Percentiles rank a stretch among this genome's conserved stretches.
Evolutionary conservation across 495 filamentous ascomycete genomes (phyloP).

Genomic region (Aspergillus asperescens): DNA sequence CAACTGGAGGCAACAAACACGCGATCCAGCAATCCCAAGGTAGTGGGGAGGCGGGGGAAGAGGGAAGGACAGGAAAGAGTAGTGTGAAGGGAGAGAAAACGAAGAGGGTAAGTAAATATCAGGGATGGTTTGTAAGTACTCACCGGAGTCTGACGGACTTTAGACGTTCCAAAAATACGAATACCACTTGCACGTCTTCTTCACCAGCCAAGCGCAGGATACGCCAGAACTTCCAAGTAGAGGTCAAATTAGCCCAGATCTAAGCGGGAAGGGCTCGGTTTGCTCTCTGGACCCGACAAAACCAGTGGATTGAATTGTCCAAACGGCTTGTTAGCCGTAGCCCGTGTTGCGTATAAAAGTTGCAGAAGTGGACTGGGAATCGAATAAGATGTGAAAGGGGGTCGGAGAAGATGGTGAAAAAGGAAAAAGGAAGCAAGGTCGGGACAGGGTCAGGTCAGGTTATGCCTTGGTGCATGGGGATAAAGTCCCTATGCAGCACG

Average conservation of each 20-base stretch:
- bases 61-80: neutral
- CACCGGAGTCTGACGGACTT: slow-evolving; percentile 14
- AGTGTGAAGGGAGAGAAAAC: slow-evolving; percentile 6
- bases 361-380: slow-evolving; percentile 7
- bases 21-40: slow-evolving; percentile 7
- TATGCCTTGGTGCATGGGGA: slow-evolving; percentile 1
- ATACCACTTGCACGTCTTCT: slow-evolving; percentile 11
- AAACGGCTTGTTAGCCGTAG: slow-evolving; percentile 15
- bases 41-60: neutral
- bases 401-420: neutral
- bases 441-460: slow-evolving; percentile 12
- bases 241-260: slow-evolving; percentile 16
- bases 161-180: slow-evolving; percentile 14
- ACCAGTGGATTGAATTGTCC: slow-evolving; percentile 10
- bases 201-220: slow-evolving; percentile 3
- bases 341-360: slow-evolving; percentile 11
- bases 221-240: slow-evolving; percentile 2
- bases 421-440: slow-evolving; percentile 8
- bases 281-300: slow-evolving; percentile 2
- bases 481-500: slow-evolving; percentile 11
- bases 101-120: slow-evolving; percentile 8
- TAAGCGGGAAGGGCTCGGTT: slow-evolving; percentile 12
- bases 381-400: neutral
- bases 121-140: slow-evolving; percentile 14
- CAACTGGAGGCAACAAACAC: slow-evolving; percentile 10